Conservation (phyloP, 805 yeast genomes). For the Nakazawaea ishiwadae region DNA sequence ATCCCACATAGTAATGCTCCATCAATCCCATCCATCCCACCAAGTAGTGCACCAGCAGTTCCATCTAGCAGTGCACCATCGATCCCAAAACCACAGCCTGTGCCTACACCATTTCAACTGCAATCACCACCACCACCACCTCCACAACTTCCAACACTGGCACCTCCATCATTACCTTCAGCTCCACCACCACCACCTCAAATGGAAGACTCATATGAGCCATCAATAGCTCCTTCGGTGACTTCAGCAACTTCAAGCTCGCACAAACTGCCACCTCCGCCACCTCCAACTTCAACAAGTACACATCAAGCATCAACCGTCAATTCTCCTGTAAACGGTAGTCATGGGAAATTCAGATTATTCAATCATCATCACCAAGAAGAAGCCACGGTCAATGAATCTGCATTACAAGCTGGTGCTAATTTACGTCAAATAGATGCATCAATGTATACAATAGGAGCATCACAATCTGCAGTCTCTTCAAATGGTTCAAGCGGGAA, state of each 20-base stretch:
- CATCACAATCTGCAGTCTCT: slow-evolving; percentile 21
- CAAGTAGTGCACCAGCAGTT: slow-evolving; percentile 11
- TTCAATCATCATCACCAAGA: slow-evolving; percentile 15
- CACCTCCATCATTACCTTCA: slow-evolving; percentile 19
- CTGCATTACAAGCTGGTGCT: slow-evolving; percentile 42
- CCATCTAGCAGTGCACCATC: no score
- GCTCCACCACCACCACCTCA: slow-evolving; percentile 13
- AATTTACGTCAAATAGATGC: slow-evolving; percentile 58
- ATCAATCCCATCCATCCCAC: slow-evolving; percentile 21
- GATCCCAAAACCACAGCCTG: slow-evolving; percentile 3
- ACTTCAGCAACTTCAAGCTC: slow-evolving; percentile 5
- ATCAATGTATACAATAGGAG: slow-evolving; percentile 59
- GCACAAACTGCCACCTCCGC: slow-evolving; percentile 17
- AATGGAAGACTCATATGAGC: background rate
- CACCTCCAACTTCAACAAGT: slow-evolving; percentile 20
- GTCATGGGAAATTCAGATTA: slow-evolving; percentile 13
- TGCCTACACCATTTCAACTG: background rate
- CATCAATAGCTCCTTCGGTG: slow-evolving; percentile 11
- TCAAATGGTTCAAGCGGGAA: slow-evolving; percentile 23
- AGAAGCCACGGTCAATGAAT: slow-evolving; percentile 30
- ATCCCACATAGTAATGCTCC: slow-evolving; percentile 14
- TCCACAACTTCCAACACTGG: slow-evolving; percentile 20
- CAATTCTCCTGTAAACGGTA: slow-evolving; percentile 21
- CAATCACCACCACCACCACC: slow-evolving; percentile 19
- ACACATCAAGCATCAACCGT: slow-evolving; percentile 30